Percentiles rank a stretch among this genome's conserved stretches.
Evolutionary conservation across 169 alveolate genomes (phyloP).

Genomic region (Eimeria zaria): DNA sequence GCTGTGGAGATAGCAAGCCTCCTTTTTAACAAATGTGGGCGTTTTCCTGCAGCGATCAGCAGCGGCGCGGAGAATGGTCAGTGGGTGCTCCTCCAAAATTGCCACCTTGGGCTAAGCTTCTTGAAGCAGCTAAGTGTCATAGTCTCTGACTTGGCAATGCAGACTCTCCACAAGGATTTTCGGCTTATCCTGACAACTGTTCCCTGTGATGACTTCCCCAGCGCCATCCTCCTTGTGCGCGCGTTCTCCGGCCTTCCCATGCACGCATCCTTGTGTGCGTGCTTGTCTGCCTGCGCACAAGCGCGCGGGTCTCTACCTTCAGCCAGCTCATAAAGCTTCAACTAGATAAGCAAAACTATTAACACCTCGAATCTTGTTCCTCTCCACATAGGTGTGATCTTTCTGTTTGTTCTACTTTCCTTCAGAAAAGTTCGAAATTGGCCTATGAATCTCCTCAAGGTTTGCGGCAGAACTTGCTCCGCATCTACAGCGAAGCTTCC

Average conservation of each 20-base stretch:
- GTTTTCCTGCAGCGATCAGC: constrained; percentile 89
- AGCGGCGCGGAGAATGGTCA: constrained; percentile 94
- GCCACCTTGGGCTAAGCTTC: constrained; percentile 97
- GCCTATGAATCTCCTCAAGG: constrained; percentile 98
- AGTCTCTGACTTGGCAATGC: constrained; percentile 89
- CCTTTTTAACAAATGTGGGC: background rate
- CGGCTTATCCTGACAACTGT: constrained; percentile 97
- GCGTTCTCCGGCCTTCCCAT: constrained; percentile 28
- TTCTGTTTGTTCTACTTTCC: background rate
- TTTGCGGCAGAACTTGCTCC: constrained; percentile 92
- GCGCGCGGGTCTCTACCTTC: background rate
- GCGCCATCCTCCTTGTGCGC: constrained; percentile 86
- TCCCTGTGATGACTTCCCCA: constrained; percentile 94
- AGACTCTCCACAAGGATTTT: constrained; percentile 80
- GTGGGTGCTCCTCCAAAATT: constrained; percentile 97
- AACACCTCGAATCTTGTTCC: background rate
- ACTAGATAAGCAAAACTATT: background rate
- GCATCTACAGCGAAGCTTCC: constrained; percentile 90
- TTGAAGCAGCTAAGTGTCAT: constrained; percentile 96
- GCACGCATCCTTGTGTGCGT: constrained; percentile 43
- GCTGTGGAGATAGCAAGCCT: background rate
- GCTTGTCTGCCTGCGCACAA: background rate
- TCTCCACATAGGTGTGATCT: constrained; percentile 8
- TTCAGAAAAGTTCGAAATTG: constrained; percentile 95
- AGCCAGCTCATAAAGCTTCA: background rate